These are phyloP conservation scores for Musa troglodytarum DNA, from an alignment of 176 grass and related monocot species.

Conservation along the genomic window DNA sequence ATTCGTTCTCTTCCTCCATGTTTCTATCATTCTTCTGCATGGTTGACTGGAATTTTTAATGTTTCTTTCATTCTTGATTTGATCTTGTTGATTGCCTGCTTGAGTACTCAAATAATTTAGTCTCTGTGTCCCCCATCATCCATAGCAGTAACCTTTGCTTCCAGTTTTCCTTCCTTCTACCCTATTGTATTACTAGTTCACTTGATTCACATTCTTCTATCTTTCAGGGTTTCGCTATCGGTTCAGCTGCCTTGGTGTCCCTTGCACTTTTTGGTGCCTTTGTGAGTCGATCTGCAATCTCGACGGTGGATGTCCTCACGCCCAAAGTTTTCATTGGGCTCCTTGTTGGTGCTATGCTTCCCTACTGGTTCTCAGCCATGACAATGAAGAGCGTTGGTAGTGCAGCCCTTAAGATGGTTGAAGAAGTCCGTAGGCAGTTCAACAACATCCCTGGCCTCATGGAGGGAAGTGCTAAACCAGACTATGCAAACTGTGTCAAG, in stretches of 20 bases:
- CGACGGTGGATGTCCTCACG: constrained; percentile 68
- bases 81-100: not conserved
- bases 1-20: not conserved
- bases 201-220: not conserved
- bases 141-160: too few relatives aligned
- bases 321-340: constrained; percentile 88
- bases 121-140: not conserved
- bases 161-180: not conserved
- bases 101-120: not conserved
- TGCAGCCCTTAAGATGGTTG: constrained; percentile 88
- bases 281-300: constrained; percentile 67
- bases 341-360: constrained; percentile 84
- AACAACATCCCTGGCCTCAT: constrained; percentile 72
- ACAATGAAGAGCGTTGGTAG: constrained; percentile 96
- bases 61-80: not conserved
- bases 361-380: constrained; percentile 96
- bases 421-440: constrained; percentile 90
- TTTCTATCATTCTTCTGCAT: not conserved
- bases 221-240: constrained; percentile 75
- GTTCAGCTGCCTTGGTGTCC: constrained; percentile 82
- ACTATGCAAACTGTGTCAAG: constrained; percentile 90
- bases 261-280: constrained; percentile 93
- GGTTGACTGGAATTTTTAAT: not conserved
- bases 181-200: not conserved
- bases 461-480: constrained; percentile 76